Conservation (phyloP, 768 basidiomycete species). For the Paxillus involutus region DNA sequence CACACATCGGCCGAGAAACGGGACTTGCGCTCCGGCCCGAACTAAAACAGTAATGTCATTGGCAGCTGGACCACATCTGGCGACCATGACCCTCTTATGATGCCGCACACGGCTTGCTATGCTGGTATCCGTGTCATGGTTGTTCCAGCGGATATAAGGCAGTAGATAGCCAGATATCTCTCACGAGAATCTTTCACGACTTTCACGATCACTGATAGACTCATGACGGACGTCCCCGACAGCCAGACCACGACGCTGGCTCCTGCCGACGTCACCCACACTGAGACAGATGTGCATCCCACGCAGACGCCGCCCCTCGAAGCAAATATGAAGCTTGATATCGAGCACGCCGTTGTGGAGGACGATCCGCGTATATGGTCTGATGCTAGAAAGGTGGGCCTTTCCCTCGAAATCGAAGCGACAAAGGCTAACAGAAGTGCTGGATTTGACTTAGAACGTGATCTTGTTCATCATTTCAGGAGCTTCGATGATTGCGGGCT, state of each 20-base stretch:
- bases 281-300: neutral
- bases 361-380: slow-evolving; percentile 70
- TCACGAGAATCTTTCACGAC: neutral
- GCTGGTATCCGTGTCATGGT: neutral
- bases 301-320: neutral
- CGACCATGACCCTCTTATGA: neutral
- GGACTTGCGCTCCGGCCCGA: too few relatives aligned
- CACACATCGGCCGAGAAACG: too few relatives aligned
- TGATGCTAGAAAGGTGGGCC: slow-evolving; percentile 49
- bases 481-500: slow-evolving; percentile 30
- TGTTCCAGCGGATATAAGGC: neutral
- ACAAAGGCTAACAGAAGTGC: neutral
- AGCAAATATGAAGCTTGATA: slow-evolving; percentile 23
- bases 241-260: neutral
- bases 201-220: neutral
- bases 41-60: too few relatives aligned
- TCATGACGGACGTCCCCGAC: slow-evolving; percentile 6
- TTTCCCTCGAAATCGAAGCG: neutral
- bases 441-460: slow-evolving; percentile 9
- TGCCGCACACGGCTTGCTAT: neutral
- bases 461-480: slow-evolving; percentile 24
- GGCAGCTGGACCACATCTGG: neutral
- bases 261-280: neutral
- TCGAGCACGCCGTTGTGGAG: slow-evolving; percentile 43
- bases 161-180: neutral